Evolutionary conservation across 441 rosid genomes (phyloP), one percentile per base, ranked within the genome.

Genomic region (Melastoma candidum): DNA sequence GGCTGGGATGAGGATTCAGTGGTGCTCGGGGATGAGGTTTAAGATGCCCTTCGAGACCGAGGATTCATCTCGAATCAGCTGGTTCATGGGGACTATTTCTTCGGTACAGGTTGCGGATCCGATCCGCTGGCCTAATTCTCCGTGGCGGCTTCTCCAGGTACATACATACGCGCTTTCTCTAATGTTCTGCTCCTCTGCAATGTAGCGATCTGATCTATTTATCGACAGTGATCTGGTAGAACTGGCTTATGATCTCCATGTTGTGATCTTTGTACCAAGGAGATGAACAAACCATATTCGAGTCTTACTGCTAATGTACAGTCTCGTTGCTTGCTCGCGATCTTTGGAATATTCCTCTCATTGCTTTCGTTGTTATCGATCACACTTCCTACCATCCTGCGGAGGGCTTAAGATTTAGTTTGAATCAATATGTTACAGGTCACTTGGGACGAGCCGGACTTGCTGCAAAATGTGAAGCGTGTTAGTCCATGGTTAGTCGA

Each of bases 401-500:
- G 22, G 22, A 17, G 22, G 22, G 22, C 22, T 17, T 17, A 17
- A 17, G 22, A 17, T 17, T 17, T 17, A 17, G 22, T 17, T 17
- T 17, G 22, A 17, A 17, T 17, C 22, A 17, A 17, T 17, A 17
- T 1, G 22, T 67, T 50, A 17, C 65, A 93, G 99, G 99, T 93
- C 46, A 79, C 80, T 11, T 93, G 99, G 99, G 99, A 93, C 53
- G 97, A 93, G 63, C 99, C 97, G 0, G 99, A 93, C 61, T 74
- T 93, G 59, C 96, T 88, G 17, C 99, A 89, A 59, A 84, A 89
- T 27, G 97, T 89, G 68, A 89, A 84, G 73, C 76, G 88, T 9
- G 96, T 93, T n/a, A 93, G 69, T 73, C 99, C 99, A 10, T 93
- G 99, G 99, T 59, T 81, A 63, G 96, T 83, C 2, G 99, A 93